These are phyloP conservation scores for Geoglossum cookeanum DNA, from an alignment of 2,329 filamentous ascomycete genomes.

Conservation along the genomic window DNA sequence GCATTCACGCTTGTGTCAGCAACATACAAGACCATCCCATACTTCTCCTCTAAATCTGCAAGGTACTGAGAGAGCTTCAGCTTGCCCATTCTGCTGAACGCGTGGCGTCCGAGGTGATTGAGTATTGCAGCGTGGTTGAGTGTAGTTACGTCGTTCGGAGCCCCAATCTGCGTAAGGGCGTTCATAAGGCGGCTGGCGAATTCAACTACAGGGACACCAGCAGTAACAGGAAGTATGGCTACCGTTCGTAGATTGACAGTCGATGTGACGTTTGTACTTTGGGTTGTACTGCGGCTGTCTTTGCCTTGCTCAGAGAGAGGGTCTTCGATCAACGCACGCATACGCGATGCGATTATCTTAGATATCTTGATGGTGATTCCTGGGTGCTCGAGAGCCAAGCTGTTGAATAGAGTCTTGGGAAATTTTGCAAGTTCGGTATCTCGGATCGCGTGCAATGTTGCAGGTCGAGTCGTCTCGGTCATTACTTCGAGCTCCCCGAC, in stretches of 20 bases:
- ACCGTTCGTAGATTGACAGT: constrained; percentile 87
- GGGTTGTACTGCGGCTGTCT: constrained; percentile 38
- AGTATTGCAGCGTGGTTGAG: constrained; percentile 87
- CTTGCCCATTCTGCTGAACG: constrained; percentile 95
- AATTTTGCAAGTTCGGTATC: constrained; percentile 95
- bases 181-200: constrained; percentile 81
- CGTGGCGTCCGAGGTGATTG: constrained; percentile 86
- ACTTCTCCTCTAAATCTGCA: constrained; percentile 92
- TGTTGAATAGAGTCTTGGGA: constrained; percentile 90
- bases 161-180: constrained; percentile 74
- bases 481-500: constrained; percentile 93
- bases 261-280: constrained; percentile 53
- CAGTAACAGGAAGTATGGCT: constrained; percentile 73
- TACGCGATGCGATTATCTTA: constrained; percentile 90
- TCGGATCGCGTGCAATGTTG: constrained; percentile 84
- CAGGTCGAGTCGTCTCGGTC: constrained; percentile 80
- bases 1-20: constrained; percentile 95
- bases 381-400: constrained; percentile 86
- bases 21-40: constrained; percentile 84
- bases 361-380: constrained; percentile 98
- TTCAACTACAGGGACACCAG: constrained; percentile 83
- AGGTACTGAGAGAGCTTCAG: constrained; percentile 89
- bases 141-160: constrained; percentile 74
- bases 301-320: constrained; percentile 47
- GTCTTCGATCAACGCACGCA: constrained; percentile 75